Percentiles rank a stretch among this genome's conserved stretches.
These are phyloP conservation scores for Pythium phragmiticola DNA, from an alignment of 352 stramenopile genomes.

Conservation along the genomic window DNA sequence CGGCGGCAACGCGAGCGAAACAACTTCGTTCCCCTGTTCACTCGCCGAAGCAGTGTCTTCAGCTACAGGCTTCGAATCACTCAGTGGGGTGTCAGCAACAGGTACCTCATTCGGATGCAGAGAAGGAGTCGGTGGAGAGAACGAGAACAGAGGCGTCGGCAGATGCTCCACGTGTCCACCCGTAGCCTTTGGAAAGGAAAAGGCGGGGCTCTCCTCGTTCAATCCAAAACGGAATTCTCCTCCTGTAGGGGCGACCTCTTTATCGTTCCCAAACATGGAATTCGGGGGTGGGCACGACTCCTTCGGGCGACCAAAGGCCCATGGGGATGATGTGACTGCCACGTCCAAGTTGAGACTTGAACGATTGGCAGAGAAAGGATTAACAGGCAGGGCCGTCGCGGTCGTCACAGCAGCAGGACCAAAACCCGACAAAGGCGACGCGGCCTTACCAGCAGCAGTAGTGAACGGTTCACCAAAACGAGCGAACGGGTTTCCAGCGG, in stretches of 20 bases:
- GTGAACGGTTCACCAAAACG: background rate
- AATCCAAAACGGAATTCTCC: background rate
- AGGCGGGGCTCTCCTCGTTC: background rate
- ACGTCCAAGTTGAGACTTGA: background rate
- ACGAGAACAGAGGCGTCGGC: background rate
- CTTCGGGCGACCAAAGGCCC: background rate
- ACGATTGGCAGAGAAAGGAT: background rate
- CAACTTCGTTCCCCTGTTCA: background rate
- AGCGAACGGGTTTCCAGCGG: background rate
- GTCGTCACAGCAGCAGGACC: background rate
- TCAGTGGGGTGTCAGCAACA: background rate
- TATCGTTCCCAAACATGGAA: background rate
- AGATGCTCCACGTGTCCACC: background rate
- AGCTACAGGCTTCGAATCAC: background rate
- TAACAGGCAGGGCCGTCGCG: background rate
- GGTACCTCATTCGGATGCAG: background rate
- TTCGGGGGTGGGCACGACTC: background rate
- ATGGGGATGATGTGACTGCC: background rate
- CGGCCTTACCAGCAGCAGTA: background rate
- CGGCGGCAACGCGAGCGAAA: conserved; percentile 1
- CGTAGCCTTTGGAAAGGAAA: background rate
- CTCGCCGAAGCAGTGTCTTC: background rate
- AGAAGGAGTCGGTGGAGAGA: background rate
- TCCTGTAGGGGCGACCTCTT: background rate
- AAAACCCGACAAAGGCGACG: background rate